Conservation (phyloP, 768 basidiomycete species). For the Suillus brevipes region DNA sequence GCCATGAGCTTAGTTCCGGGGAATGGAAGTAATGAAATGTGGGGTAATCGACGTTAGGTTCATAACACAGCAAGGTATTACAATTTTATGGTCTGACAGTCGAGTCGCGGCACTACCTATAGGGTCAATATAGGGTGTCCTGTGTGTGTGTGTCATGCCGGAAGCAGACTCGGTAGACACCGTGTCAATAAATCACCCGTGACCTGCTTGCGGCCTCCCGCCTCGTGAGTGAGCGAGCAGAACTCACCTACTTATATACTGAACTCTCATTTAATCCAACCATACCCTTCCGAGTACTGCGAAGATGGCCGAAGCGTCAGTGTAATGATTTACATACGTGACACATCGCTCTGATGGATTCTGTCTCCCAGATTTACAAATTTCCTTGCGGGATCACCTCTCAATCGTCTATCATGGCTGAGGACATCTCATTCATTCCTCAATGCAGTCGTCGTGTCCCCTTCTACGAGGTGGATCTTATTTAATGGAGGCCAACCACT, state of each 20-base stretch:
- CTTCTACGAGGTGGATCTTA: slow-evolving; percentile 72
- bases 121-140: too few species aligned
- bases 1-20: slow-evolving; percentile 2
- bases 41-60: neutral
- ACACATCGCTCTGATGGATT: slow-evolving; percentile 5
- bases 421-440: slow-evolving; percentile 74
- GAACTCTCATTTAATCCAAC: neutral
- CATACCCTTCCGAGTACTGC: slow-evolving; percentile 2
- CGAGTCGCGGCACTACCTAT: neutral
- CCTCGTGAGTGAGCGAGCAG: neutral
- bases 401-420: slow-evolving; percentile 84
- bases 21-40: neutral
- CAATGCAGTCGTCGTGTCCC: slow-evolving; percentile 61
- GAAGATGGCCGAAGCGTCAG: slow-evolving; percentile 35
- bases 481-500: slow-evolving; percentile 77
- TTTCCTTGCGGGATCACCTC: slow-evolving; percentile 61
- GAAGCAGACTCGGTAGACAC: neutral
- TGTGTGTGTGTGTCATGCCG: neutral
- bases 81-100: neutral
- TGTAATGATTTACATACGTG: slow-evolving; percentile 4
- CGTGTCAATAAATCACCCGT: neutral
- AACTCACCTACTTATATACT: neutral
- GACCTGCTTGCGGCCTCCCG: neutral
- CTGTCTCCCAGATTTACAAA: slow-evolving; percentile 40
- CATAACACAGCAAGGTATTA: neutral